Percentiles rank a stretch among this genome's conserved stretches.
phyloP scores from a whole-genome alignment of 2,329 filamentous ascomycete genomes.

The Colletotrichum aenigma region DNA sequence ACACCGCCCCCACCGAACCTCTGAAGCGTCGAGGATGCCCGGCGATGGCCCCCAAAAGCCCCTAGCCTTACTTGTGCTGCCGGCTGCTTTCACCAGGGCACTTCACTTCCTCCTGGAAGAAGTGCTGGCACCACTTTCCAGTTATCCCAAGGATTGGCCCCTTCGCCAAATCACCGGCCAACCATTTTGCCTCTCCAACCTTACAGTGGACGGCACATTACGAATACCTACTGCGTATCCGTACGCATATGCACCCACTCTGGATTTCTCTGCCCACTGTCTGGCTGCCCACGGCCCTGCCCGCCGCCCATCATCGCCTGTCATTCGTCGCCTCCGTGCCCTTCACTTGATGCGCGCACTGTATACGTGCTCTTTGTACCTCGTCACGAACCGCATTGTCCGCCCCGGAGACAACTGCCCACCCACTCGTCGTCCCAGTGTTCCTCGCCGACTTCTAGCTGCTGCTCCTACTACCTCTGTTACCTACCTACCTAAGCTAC shows the following conservation, averaged over 20 bases:
- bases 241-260: background rate
- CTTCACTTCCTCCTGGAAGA: background rate
- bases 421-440: background rate
- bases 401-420: conserved; percentile 12
- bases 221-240: background rate
- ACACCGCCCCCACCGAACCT: conserved; percentile 6
- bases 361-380: background rate
- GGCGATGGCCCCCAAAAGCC: conserved; percentile 17
- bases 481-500: background rate
- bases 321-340: background rate
- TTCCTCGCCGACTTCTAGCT: background rate
- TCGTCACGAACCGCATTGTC: conserved; percentile 9
- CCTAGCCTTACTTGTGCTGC: background rate
- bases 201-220: background rate
- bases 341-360: background rate
- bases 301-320: background rate
- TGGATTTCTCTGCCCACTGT: background rate
- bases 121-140: background rate
- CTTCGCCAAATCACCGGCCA: background rate
- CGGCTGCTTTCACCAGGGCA: background rate
- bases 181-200: background rate
- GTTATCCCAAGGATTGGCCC: background rate
- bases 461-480: background rate
- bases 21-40: conserved; percentile 12
- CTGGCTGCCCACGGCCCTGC: background rate